Evolutionary conservation across 345 rosid species (phyloP), one percentile per base, ranked within the genome.

Genomic region (Corchorus olitorius): DNA sequence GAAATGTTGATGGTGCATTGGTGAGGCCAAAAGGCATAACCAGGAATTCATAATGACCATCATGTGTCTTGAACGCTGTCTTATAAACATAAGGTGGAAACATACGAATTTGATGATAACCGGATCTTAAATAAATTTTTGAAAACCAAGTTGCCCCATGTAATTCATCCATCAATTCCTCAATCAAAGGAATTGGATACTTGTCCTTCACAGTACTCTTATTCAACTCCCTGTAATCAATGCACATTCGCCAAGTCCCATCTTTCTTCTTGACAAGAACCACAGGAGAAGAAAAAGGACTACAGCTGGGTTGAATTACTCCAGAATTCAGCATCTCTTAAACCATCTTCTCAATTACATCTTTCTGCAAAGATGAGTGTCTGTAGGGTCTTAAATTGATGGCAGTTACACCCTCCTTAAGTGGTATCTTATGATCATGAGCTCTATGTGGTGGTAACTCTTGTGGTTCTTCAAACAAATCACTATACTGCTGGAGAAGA

Each of bases 1-100:
- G 70, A n/a, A 65, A 65, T 2, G 70, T 65, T 4, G 49, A 35
- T 2, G 70, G 70, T 1, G 70, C 70, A 35, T 65, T 65, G 0
- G 70, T 65, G 2, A 65, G n/a, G 17, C 70, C 50, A 20, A 65
- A 35, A 0, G 50, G 70, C 70, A 65, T 65, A 4, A 65, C 50
- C 2, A 35, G 2, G 20, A 65, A 65, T 17, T 65, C 70, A 65
- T 34, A 65, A 4, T 35, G 49, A 12, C 70, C 70, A 4, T 35
- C 9, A 10, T 33, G 70, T 10, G 70, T 35, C 10, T 19, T 65
- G 14, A 65, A 65, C 0, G 70, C 70, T 0, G 46, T 65, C 20
- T 65, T 65, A 2, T 5, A 1, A 5, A 65, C 37, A 17, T 65
- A 50, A 1, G 35, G 19, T 20, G 35, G 48, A 0, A 1, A 1